Evolutionary conservation across 2,329 filamentous ascomycete genomes (phyloP).

Genomic region (Alternaria conjuncta): DNA sequence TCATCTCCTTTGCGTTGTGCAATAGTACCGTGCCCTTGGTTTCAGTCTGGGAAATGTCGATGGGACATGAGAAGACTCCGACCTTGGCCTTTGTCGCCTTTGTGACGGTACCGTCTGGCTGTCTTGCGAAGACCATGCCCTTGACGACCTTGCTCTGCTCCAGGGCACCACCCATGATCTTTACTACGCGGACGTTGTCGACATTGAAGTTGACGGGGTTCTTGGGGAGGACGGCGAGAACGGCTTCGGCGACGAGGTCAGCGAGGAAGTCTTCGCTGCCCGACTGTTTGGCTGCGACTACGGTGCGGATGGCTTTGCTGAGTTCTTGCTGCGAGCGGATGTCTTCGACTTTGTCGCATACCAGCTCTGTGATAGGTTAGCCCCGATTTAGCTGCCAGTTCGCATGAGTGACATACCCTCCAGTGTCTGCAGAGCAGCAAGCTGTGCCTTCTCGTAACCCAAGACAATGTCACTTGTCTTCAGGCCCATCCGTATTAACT

Average conservation of each 20-base stretch:
- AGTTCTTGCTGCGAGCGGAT: constrained; percentile 81
- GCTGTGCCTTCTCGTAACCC: constrained; percentile 94
- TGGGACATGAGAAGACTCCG: constrained; percentile 92
- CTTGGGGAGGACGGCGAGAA: constrained; percentile 89
- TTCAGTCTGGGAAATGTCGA: constrained; percentile 95
- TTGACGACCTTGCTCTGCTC: constrained; percentile 94
- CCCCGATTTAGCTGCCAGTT: background rate
- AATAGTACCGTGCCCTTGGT: constrained; percentile 97
- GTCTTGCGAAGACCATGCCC: constrained; percentile 97
- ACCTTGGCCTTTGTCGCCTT: constrained; percentile 94
- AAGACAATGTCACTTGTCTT: constrained; percentile 98
- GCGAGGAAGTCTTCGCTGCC: constrained; percentile 90
- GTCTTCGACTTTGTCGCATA: constrained; percentile 88
- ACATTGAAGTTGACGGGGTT: constrained; percentile 97
- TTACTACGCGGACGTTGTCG: constrained; percentile 97
- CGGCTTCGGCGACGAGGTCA: constrained; percentile 81
- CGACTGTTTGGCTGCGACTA: constrained; percentile 95
- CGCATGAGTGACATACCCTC: constrained; percentile 62
- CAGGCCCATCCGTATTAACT: constrained; percentile 92
- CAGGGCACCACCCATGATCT: constrained; percentile 97
- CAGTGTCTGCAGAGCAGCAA: constrained; percentile 81
- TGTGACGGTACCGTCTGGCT: constrained; percentile 89
- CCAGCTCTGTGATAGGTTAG: constrained; percentile 66
- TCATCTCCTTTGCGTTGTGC: constrained; percentile 98
- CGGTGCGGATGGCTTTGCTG: constrained; percentile 92